Evolutionary conservation across 495 filamentous ascomycete species (phyloP).

Genomic region (Penicillium simplicissimum): DNA sequence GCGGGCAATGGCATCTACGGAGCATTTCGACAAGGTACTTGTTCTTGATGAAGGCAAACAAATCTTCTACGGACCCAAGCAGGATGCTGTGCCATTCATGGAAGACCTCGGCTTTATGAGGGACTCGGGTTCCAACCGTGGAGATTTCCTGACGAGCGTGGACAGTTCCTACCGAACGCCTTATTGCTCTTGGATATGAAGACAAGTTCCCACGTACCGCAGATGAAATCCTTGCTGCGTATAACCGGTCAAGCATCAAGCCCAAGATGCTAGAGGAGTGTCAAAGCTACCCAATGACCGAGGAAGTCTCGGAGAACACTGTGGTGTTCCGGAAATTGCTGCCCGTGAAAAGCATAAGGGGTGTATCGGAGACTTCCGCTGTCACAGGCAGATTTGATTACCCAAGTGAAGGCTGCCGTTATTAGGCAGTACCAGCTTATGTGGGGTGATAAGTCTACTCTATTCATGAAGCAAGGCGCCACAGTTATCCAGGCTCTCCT

Average conservation of each 20-base stretch:
- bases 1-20: slow-evolving; percentile 63
- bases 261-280: slow-evolving; percentile 35
- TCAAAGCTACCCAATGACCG: slow-evolving; percentile 42
- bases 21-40: slow-evolving; percentile 66
- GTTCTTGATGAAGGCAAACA: slow-evolving; percentile 64
- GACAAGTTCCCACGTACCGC: slow-evolving; percentile 41
- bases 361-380: slow-evolving; percentile 32
- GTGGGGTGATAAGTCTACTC: slow-evolving; percentile 56
- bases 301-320: slow-evolving; percentile 37
- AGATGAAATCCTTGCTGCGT: slow-evolving; percentile 31
- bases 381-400: slow-evolving; percentile 55
- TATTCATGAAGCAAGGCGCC: slow-evolving; percentile 53
- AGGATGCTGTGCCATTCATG: slow-evolving; percentile 65
- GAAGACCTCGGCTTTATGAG: slow-evolving; percentile 58
- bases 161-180: slow-evolving; percentile 67
- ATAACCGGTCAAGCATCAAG: slow-evolving; percentile 35
- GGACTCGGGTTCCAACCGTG: slow-evolving; percentile 65
- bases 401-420: slow-evolving; percentile 53
- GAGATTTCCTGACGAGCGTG: slow-evolving; percentile 68
- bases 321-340: slow-evolving; percentile 43
- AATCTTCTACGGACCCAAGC: slow-evolving; percentile 59
- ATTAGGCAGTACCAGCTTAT: slow-evolving; percentile 53
- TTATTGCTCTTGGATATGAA: background rate
- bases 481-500: slow-evolving; percentile 32
- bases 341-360: slow-evolving; percentile 34